Evolutionary conservation across 441 rosid genomes (phyloP), one percentile per base, ranked within the genome.

Genomic region (Flueggea neowawraea): DNA sequence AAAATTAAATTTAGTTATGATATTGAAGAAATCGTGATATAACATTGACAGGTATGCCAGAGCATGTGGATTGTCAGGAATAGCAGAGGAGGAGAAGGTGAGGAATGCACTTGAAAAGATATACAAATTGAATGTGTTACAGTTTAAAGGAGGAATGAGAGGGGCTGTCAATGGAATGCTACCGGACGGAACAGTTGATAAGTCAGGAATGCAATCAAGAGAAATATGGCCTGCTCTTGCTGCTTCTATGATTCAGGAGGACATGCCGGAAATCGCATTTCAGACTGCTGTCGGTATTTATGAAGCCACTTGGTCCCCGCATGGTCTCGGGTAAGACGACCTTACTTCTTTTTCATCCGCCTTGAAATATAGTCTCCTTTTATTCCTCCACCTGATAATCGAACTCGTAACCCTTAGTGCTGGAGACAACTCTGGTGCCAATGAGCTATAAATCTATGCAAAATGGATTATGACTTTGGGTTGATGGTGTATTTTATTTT

Each of bases 151-250:
- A 11, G 98, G 97, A 39, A 85, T 52, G 55, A 81, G 82, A 32
- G 98, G 97, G 43, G 96, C 98, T 0, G 76, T 89, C 28, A 94
- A 94, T 5, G 98, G 97, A 36, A 94, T 94, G 98, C 83, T 84
- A 17, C 93, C 97, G 0, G 74, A 85, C 67, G 97, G 98, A 56
- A 81, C 53, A 69, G 85, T 93, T 51, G 98, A 93, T 62, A 77
- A 72, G 78, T 75, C 95, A 31, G 73, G 89, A n/a, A 65, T 89
- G 91, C 98, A 90, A 69, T 81, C 93, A 16, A 80, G 86, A 68
- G 98, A 94, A 73, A 81, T 94, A 65, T 90, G 97, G 97, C 56
- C 97, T 0, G 89, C 87, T 0, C 70, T 94, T 6, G 87, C 99
- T 73, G 99, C 99, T 16, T 65, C 91, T 14, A 94, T 94, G 98